Base-by-base conservation (phyloP, 2,329 filamentous ascomycete genomes). In the Talaromyces sp. region DNA sequence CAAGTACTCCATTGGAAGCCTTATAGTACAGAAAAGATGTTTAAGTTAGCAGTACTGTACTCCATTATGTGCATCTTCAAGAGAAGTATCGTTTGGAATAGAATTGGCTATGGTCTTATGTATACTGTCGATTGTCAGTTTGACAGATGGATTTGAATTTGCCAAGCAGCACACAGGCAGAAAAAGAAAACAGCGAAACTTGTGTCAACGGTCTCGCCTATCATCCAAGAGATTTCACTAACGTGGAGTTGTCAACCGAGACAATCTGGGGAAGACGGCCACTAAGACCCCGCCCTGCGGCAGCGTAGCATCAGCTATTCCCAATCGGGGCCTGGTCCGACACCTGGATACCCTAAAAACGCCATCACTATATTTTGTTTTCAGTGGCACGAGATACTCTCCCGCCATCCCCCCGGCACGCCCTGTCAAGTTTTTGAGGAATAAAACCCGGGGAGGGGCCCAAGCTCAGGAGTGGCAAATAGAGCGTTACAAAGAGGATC, bases 261-360 rank as follows among this genome's bases (percentile, higher is more conserved):
- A 17, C 49, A 53, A 53, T 53, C 51, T 43, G 51, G 51, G 51
- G 51, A 53, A 53, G 24, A 20, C 40, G 30, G 42, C 17, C 42
- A 43, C 46, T 42, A 41, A 27, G 43, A 32, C 39, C 47, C 46
- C 35, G 46, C 35, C 37, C 43, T 48, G 22, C n/a, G 40, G 41
- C 37, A 53, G 29, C 40, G 51, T 53, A 45, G 51, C 35, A 53
- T 53, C 35, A n/a, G 37, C 51, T 53, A 53, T 46, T 27, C 46
- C 41, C 32, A 49, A 49, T 32, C 13, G 44, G 51, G 35, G 6
- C n/a, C 20, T 45, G 33, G 37, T 37, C 51, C 51, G 51, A 49
- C 24, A 37, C 17, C 24, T 32, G 51, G 20, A 4, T 13, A 13
- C 32, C 37, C 50, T 20, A 48, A 27, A 37, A 27, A 44, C 37